These are phyloP conservation scores for Aegilops sharonensis DNA, from an alignment of 176 grass and related monocot genomes.

Conservation along the genomic window DNA sequence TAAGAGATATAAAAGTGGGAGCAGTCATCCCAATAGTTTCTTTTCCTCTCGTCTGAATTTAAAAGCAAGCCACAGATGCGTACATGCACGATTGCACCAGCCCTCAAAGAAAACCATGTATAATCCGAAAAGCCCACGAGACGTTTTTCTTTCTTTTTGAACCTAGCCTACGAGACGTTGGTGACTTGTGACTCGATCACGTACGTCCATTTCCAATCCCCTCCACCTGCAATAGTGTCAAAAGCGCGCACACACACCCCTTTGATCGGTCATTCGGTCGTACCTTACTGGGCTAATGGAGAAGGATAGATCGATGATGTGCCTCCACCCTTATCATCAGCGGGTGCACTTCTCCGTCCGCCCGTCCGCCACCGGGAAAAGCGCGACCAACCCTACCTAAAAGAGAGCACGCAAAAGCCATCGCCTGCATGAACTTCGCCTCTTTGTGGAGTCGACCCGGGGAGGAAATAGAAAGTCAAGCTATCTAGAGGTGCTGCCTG, in stretches of 20 bases:
- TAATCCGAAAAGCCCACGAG: no score
- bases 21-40: no score
- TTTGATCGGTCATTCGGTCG: not conserved
- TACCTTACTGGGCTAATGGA: not conserved
- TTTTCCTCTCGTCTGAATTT: no score
- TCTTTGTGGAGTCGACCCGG: not conserved
- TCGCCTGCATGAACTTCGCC: not conserved
- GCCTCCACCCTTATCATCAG: conserved; percentile 17
- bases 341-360: conserved; percentile 2
- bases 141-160: no score
- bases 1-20: no score
- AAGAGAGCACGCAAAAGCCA: not conserved
- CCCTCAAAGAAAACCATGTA: not conserved
- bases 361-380: not conserved
- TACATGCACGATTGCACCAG: not conserved
- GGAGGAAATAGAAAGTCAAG: not conserved
- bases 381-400: conserved; percentile 18
- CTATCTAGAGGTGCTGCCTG: not conserved
- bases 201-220: not conserved
- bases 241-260: not conserved
- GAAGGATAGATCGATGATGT: not conserved
- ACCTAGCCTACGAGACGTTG: not conserved
- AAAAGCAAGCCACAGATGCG: no score
- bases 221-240: not conserved
- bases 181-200: not conserved